Base-by-base conservation (phyloP, 2,329 filamentous ascomycete genomes). In the Fusarium algeriense region DNA sequence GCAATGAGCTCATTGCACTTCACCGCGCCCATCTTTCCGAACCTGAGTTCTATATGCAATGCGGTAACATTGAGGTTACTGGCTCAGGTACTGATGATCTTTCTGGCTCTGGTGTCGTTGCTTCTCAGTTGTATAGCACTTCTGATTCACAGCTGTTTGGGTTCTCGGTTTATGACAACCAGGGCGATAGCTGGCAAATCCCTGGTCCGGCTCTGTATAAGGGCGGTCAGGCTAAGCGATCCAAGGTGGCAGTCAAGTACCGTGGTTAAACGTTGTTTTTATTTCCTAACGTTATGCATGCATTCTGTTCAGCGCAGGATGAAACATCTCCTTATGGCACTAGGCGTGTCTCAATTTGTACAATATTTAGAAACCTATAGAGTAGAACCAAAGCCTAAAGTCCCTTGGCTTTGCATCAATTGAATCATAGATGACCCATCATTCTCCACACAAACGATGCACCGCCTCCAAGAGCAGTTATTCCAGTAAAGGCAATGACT, bases 1-100 rank as follows among this genome's bases (percentile, higher is more conserved):
- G 85, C 28, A 83, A 86, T 65, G 85, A 87, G 74, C 83, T 86
- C 61, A 70, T 87, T 50, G 85, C 82, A 23, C 80, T 87, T 19
- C 85, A 87, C 77, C 79, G 79, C n/a, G 83, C 84, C 14, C 78
- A 82, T 37, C 64, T 76, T 38, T 76, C 80, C 57, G 84, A 85
- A n/a, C 84, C 85, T 32, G 85, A 87, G 77, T 85, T 84, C 74
- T 87, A 87, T 75, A 83, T 83, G 60, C 84, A 85, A 71, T 87
- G 89, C 75, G 80, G 88, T 75, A 90, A 90, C 82, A 78, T 91
- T 62, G 82, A 88, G 71, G 81, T 90, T 60, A 86, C 84, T 35
- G 86, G 87, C 41, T 79, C 80, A 28, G 86, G 87, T 35, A 83
- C 84, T 56, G 84, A 82, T 54, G 78, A 81, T 13, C 79, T 77